Evolutionary conservation across 495 filamentous ascomycete species (phyloP).

Genomic region (Evernia prunastri): DNA sequence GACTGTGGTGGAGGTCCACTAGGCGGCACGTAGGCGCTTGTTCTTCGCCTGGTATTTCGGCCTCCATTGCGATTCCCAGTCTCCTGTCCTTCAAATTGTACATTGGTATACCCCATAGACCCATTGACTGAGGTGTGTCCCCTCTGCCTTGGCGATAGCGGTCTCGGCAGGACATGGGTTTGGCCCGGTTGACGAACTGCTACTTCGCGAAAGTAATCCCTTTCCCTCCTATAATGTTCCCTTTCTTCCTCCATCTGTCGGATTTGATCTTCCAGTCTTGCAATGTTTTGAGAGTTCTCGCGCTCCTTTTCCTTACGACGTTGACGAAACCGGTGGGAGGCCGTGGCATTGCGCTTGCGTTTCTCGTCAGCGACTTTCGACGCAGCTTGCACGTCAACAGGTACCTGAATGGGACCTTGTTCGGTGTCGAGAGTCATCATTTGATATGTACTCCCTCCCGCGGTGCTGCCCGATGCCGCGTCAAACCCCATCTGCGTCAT

Average conservation of each 20-base stretch:
- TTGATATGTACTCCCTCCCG: constrained; percentile 26
- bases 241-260: constrained; percentile 47
- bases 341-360: constrained; percentile 85
- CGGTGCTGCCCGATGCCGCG: constrained; percentile 25
- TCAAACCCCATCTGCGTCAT: constrained; percentile 25
- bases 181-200: constrained; percentile 46
- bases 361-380: constrained; percentile 87
- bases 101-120: constrained; percentile 11
- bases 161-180: constrained; percentile 37
- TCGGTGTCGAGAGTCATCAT: constrained; percentile 34
- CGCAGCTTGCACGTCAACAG: constrained; percentile 69
- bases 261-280: constrained; percentile 54
- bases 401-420: constrained; percentile 50
- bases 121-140: constrained; percentile 14
- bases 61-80: constrained; percentile 20
- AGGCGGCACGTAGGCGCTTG: constrained; percentile 25
- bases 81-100: constrained; percentile 19
- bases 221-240: constrained; percentile 52
- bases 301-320: constrained; percentile 85
- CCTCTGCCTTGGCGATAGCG: constrained; percentile 35
- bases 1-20: constrained; percentile 17
- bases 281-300: constrained; percentile 53
- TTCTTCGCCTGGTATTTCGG: constrained; percentile 26
- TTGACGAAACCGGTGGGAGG: constrained; percentile 81
- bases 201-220: constrained; percentile 62